phyloP scores from a whole-genome alignment of 768 basidiomycete species.

The Tulasnella sp. region DNA sequence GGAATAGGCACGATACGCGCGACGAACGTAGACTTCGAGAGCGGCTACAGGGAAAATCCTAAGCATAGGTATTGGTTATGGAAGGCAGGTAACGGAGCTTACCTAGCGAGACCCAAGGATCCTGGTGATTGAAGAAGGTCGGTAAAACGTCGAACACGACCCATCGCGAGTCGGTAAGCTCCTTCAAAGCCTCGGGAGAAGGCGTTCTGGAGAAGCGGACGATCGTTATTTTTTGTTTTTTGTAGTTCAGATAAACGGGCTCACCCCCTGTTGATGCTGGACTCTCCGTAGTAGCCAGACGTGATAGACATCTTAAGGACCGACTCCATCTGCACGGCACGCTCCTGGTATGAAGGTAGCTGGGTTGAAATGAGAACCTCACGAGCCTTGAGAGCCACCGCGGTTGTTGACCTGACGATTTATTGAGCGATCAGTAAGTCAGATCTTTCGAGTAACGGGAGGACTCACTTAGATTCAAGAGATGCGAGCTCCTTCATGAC shows the following conservation, averaged over 20 bases:
- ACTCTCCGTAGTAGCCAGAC: constrained; percentile 86
- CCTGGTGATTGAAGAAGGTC: constrained; percentile 85
- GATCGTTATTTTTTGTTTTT: constrained; percentile 22
- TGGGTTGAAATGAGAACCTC: constrained; percentile 95
- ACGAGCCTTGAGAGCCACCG: constrained; percentile 80
- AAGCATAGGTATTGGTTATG: neutral
- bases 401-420: constrained; percentile 72
- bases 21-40: constrained; percentile 91
- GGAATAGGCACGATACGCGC: constrained; percentile 92
- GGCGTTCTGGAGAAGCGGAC: constrained; percentile 54
- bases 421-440: neutral
- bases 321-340: constrained; percentile 87
- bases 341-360: constrained; percentile 96
- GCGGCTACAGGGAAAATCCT: constrained; percentile 54
- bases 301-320: constrained; percentile 86
- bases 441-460: neutral
- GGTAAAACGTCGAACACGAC: constrained; percentile 97
- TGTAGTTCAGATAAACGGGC: constrained; percentile 29
- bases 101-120: constrained; percentile 82
- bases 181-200: constrained; percentile 79
- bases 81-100: constrained; percentile 35
- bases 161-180: constrained; percentile 93
- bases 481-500: constrained; percentile 77
- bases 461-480: constrained; percentile 78
- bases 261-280: constrained; percentile 58